Base-by-base conservation (phyloP, 768 basidiomycete genomes). In the Amyloporia xantha region DNA sequence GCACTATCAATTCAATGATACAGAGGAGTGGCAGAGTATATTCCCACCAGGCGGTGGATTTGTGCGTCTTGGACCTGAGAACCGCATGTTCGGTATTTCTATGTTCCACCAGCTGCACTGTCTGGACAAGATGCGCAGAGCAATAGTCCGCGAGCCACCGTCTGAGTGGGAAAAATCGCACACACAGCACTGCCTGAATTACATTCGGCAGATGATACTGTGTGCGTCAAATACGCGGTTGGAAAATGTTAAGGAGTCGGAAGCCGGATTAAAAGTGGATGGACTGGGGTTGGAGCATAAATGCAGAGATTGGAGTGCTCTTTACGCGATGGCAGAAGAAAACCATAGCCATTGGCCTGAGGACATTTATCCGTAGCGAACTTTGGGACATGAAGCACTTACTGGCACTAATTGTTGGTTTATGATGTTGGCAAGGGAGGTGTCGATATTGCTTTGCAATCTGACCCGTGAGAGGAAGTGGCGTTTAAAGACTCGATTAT, bases 11-110 rank as follows among this genome's bases (percentile, higher is more conserved):
- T 41, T 66, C 10, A 36, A 38, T 15, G 55, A 58, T 15, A 57
- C 63, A 4, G 61, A 60, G 36, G 62, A 67, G 41, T 71, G 67
- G 67, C 52, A 46, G 21, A 56, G 61, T 12, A 47, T 63, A 9
- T 56, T 56, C 11, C 59, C 64, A 2, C 26, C 23, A 4, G 47
- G 59, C 17, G 49, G 45, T 12, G 59, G 59, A 10, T 58, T 58
- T 49, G 42, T 58, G 6, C 64, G 68, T 17, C 46, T 56, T 17
- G 47, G 48, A 13, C 49, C 55, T 2, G 23, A 42, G 19, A 38
- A 54, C 25, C 53, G 50, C 24, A 57, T 54, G 5, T 61, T 58
- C 55, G 51, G 52, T 19, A 26, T 62, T 28, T 41, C 55, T 21
- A 59, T 63, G 55, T 48, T 57, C 35, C 63, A 64, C 54, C 59